These are phyloP conservation scores for Coemansia sp. DNA, from an alignment of 192 early-diverging fungal genomes.

Conservation along the genomic window DNA sequence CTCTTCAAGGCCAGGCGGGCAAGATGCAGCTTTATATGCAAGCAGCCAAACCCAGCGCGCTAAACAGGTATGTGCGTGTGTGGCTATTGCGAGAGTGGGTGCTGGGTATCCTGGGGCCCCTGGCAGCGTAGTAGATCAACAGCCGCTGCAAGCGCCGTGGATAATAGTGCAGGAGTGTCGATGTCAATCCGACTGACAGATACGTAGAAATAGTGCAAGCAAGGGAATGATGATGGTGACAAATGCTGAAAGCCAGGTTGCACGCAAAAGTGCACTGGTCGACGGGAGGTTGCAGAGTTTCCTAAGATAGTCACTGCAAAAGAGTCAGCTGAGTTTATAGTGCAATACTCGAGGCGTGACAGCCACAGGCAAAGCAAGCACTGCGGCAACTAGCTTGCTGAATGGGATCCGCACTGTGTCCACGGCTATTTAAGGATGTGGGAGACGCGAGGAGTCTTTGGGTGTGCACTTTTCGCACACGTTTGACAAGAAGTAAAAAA, in stretches of 20 bases:
- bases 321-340: slow-evolving; percentile 15
- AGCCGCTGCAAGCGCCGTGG: neutral
- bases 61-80: neutral
- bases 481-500: neutral
- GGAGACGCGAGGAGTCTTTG: neutral
- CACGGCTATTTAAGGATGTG: neutral
- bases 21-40: slow-evolving; percentile 8
- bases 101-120: neutral
- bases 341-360: slow-evolving; percentile 11
- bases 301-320: slow-evolving; percentile 4
- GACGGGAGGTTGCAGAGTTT: neutral
- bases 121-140: neutral
- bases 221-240: neutral
- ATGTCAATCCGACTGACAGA: neutral
- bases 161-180: slow-evolving; percentile 9
- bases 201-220: neutral
- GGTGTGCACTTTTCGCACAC: neutral
- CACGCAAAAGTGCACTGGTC: neutral
- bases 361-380: neutral
- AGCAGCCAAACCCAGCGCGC: slow-evolving; percentile 2
- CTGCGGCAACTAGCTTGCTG: neutral
- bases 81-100: neutral
- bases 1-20: neutral
- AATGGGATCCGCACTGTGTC: neutral
- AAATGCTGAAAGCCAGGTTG: neutral